phyloP scores from a whole-genome alignment of 176 grass and related monocot genomes.

The Zea mays region DNA sequence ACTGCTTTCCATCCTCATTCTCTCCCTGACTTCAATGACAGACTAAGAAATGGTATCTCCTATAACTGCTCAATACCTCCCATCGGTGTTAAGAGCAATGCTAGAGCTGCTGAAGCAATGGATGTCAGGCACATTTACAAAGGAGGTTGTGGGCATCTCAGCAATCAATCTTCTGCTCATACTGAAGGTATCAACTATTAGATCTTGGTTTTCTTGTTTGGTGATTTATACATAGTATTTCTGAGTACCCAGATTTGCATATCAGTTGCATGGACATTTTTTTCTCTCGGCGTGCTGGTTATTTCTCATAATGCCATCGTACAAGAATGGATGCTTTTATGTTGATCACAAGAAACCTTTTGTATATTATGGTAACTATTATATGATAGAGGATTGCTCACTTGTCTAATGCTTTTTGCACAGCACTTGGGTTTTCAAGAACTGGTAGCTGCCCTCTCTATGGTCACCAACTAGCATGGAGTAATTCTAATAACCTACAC shows the following conservation, averaged over 20 bases:
- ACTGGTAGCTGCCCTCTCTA: conserved; percentile 71
- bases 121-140: conserved; percentile 54
- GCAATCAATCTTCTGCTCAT: conserved; percentile 53
- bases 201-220: conserved; percentile 35
- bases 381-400: conserved; percentile 19
- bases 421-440: conserved; percentile 66
- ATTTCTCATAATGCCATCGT: conserved; percentile 57
- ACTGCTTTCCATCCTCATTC: conserved; percentile 67
- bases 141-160: conserved; percentile 49
- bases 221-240: conserved; percentile 26
- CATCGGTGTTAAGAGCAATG: conserved; percentile 57
- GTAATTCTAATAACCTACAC: conserved; percentile 56
- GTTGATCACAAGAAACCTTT: conserved; percentile 52
- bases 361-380: conserved; percentile 47
- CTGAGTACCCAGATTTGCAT: background rate
- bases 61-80: conserved; percentile 52
- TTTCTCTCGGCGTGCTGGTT: background rate
- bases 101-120: conserved; percentile 51
- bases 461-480: conserved; percentile 57
- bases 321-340: conserved; percentile 45
- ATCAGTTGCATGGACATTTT: background rate
- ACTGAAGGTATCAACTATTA: conserved; percentile 49
- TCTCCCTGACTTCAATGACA: conserved; percentile 63
- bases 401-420: conserved; percentile 31
- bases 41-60: conserved; percentile 48